Evolutionary conservation across 768 basidiomycete species (phyloP).

Genomic region (Crassisporium funariophilum): DNA sequence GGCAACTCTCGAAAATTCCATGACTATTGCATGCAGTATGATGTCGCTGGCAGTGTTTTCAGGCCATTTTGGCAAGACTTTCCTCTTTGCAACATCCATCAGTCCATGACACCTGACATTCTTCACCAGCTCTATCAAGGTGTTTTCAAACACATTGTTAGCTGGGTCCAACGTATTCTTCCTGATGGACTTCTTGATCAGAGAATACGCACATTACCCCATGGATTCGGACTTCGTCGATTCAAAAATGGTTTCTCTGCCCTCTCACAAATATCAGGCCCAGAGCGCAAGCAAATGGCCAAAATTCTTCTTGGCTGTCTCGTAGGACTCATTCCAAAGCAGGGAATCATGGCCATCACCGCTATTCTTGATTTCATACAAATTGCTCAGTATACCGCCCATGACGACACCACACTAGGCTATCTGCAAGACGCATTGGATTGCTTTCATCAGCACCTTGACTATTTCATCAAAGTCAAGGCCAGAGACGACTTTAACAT

Average conservation of each 20-base stretch:
- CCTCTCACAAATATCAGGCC: conserved; percentile 42
- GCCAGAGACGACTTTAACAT: conserved; percentile 35
- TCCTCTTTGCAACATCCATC: conserved; percentile 17
- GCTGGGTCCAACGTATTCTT: conserved; percentile 13
- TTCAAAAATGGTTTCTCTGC: conserved; percentile 43
- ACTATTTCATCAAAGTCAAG: conserved; percentile 17
- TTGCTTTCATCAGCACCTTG: conserved; percentile 12
- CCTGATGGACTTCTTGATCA: conserved; percentile 15
- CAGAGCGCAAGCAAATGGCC: conserved; percentile 39
- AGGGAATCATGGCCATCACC: conserved; percentile 14
- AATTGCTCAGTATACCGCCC: conserved; percentile 24
- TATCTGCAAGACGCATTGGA: conserved; percentile 17
- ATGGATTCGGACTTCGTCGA: conserved; percentile 28
- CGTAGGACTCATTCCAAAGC: conserved; percentile 17
- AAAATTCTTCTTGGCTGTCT: conserved; percentile 33
- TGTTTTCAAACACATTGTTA: conserved; percentile 18
- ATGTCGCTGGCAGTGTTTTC: conserved; percentile 20
- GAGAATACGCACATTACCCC: conserved; percentile 34
- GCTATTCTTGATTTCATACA: conserved; percentile 35
- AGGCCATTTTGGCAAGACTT: conserved; percentile 20
- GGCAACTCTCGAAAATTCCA: conserved; percentile 18
- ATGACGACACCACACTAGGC: conserved; percentile 21
- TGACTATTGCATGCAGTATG: conserved; percentile 12
- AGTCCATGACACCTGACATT: conserved; percentile 18
- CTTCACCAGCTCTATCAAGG: conserved; percentile 25